A percentile compares a stretch with the other conserved stretches of the same genome.
Evolutionary conservation across 2,329 filamentous ascomycete species (phyloP).

Genomic region (Diaporthe caulivora): DNA sequence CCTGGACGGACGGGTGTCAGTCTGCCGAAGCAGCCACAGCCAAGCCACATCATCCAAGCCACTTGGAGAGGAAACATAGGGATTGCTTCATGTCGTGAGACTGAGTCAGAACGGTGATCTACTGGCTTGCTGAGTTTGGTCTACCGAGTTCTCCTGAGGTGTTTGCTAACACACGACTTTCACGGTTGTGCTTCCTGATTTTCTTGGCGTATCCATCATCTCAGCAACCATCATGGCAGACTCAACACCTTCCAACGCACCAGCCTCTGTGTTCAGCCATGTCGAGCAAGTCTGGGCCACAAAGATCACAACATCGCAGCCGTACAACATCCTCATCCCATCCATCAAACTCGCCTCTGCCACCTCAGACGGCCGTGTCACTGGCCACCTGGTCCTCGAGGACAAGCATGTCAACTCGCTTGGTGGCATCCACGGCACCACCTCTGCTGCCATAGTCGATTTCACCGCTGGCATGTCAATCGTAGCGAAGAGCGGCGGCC

Average conservation of each 20-base stretch:
- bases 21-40: not conserved
- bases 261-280: constrained; percentile 42
- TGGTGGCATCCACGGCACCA: constrained; percentile 77
- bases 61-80: not conserved
- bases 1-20: not conserved
- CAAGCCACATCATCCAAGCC: not conserved
- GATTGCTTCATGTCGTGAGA: not conserved
- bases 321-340: constrained; percentile 66
- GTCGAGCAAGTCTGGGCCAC: constrained; percentile 49
- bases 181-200: too few species aligned
- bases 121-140: not conserved
- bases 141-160: not conserved
- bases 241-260: constrained; percentile 14
- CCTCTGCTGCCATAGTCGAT: constrained; percentile 78
- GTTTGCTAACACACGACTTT: not conserved
- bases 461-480: constrained; percentile 81
- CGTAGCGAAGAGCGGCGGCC: constrained; percentile 71
- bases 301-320: constrained; percentile 60
- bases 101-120: not conserved
- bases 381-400: constrained; percentile 61
- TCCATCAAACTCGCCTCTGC: constrained; percentile 59
- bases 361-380: constrained; percentile 57
- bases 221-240: constrained; percentile 29
- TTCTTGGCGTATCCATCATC: too few species aligned
- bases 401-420: constrained; percentile 75